Evolutionary conservation across 345 rosid genomes (phyloP), one percentile per base, ranked within the genome.

Genomic region (Conringia planisiliqua): DNA sequence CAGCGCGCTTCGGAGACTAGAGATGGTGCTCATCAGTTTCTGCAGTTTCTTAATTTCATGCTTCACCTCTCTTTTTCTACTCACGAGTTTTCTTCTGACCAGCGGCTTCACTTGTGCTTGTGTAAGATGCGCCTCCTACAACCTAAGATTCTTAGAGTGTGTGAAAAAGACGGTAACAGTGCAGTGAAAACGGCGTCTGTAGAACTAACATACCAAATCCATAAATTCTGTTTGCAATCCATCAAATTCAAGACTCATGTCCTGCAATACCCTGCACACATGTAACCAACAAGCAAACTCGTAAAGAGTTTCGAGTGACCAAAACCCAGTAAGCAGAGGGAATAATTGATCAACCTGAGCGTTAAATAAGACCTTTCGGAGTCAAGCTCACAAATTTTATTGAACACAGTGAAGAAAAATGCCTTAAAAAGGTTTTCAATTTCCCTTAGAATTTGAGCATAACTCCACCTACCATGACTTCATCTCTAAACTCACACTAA

Each of bases 31-130:
- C 88, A 90, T 82, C 72, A 95, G 81, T 82, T 89, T 95, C 81
- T 90, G 88, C 29, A 81, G 71, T 67, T 89, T 88, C 72, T 79
- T 85, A 9, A 90, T 86, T 29, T 84, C 88, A 46, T 66, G 86
- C 74, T 86, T 90, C 38, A 90, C 79, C 78, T 89, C 97, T 75
- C 96, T 85, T 85, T 73, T 85, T 71, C 87, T 83, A 73, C 88
- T 80, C 14, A 56, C 4, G 10, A 79, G 79, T 59, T 78, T 80
- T 77, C 97, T 88, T 29, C 92, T 75, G 11, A 68, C 38, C 7
- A 87, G 61, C 4, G 87, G 84, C 56, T 84, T 88, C 16, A 82
- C 32, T 56, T 86, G 84, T 36, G 79, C 35, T 74, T 78, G 77
- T 11, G 85, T 52, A 63, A 85, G 78, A 60, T 64, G 81, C 66